phyloP scores from a whole-genome alignment of 192 early-diverging fungal species.

The Chytriomyces confervae region DNA sequence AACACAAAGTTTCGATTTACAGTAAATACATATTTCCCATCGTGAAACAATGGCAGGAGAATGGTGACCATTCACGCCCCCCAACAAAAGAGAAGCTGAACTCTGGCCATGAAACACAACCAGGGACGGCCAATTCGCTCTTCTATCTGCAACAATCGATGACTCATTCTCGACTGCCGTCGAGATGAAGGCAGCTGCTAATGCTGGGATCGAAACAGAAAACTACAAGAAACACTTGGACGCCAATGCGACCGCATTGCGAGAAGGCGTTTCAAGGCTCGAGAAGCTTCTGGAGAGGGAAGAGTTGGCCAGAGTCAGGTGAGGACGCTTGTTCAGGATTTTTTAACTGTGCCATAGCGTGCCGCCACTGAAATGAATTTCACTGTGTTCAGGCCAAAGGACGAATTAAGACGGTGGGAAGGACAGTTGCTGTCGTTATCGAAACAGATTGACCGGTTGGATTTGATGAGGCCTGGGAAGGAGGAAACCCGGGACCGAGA shows the following conservation, averaged over 20 bases:
- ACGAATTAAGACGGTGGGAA: slow-evolving; percentile 66
- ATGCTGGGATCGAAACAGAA: slow-evolving; percentile 55
- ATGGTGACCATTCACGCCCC: neutral
- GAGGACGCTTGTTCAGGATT: neutral
- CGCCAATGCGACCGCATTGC: slow-evolving; percentile 56
- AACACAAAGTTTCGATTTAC: too few relatives aligned
- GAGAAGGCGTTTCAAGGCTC: slow-evolving; percentile 57
- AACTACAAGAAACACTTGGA: slow-evolving; percentile 61
- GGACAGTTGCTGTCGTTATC: slow-evolving; percentile 67
- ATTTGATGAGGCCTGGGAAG: slow-evolving; percentile 28
- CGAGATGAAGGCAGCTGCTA: slow-evolving; percentile 62
- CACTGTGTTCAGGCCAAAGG: slow-evolving; percentile 37
- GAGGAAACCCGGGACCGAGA: slow-evolving; percentile 11
- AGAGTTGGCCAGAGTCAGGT: slow-evolving; percentile 62
- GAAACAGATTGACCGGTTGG: slow-evolving; percentile 60
- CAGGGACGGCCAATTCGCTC: slow-evolving; percentile 41
- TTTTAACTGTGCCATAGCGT: neutral
- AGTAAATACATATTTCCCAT: neutral
- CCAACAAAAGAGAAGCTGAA: neutral
- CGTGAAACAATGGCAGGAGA: neutral
- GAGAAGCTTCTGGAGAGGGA: slow-evolving; percentile 61
- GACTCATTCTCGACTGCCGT: slow-evolving; percentile 61
- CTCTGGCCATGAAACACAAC: neutral
- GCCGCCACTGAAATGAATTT: neutral
- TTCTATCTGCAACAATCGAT: slow-evolving; percentile 59